Evolutionary conservation across 108 stramenopile species (phyloP).

Genomic region (Nannochloropsis gaditana): DNA sequence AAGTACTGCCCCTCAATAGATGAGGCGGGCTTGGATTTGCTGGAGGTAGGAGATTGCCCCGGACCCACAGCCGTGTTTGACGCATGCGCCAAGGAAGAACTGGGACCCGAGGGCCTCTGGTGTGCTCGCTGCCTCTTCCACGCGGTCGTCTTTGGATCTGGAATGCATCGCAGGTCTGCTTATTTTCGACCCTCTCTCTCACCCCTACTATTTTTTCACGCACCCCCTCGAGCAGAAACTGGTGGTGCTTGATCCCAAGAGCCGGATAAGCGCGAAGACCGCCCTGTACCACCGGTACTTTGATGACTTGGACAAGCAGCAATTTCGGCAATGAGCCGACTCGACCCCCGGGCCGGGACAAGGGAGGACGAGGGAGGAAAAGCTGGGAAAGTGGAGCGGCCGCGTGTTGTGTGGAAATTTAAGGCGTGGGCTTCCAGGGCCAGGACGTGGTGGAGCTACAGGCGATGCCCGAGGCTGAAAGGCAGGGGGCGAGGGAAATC

Average conservation of each 20-base stretch:
- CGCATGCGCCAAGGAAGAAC: too few species aligned
- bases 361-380: background rate
- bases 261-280: conserved; percentile 87
- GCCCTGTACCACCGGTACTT: conserved; percentile 92
- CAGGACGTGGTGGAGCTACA: too few species aligned
- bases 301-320: conserved; percentile 88
- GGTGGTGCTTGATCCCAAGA: conserved; percentile 83
- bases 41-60: conserved; percentile 33
- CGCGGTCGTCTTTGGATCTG: background rate
- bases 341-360: background rate
- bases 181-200: background rate
- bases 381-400: too few species aligned
- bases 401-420: too few species aligned
- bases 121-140: background rate
- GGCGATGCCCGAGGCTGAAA: too few species aligned
- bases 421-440: too few species aligned
- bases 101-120: background rate
- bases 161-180: background rate
- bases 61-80: too few species aligned
- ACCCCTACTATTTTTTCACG: background rate
- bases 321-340: conserved; percentile 24
- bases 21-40: conserved; percentile 47
- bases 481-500: too few species aligned
- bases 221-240: conserved; percentile 55
- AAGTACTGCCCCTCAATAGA: conserved; percentile 39